phyloP scores from a whole-genome alignment of 2,329 filamentous ascomycete genomes.

The Ophiostoma fasciatum region DNA sequence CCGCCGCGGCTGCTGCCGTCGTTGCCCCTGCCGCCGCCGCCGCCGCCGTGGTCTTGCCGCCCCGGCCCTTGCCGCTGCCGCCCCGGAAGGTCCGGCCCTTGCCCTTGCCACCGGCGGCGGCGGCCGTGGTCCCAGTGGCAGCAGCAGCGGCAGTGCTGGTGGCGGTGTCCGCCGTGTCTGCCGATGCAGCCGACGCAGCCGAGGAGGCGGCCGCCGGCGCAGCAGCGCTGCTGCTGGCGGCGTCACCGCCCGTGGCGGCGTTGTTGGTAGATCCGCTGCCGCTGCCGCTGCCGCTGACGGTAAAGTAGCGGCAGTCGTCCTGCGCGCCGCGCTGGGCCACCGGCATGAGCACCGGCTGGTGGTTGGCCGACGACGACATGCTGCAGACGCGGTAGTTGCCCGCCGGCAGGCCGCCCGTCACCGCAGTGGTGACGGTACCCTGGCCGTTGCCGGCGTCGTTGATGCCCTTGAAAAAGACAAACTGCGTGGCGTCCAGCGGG shows the following conservation, averaged over 20 bases:
- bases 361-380: conserved; percentile 48
- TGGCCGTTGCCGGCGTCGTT: conserved; percentile 44
- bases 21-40: conserved; percentile 4
- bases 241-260: conserved; percentile 10
- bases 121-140: background rate
- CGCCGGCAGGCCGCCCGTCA: conserved; percentile 41
- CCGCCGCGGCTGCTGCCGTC: background rate
- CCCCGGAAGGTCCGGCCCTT: background rate
- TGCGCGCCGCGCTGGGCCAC: conserved; percentile 52
- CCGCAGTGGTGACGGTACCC: conserved; percentile 36
- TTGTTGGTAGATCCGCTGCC: conserved; percentile 11
- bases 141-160: conserved; percentile 6
- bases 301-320: conserved; percentile 49
- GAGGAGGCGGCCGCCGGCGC: conserved; percentile 9
- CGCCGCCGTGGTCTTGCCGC: conserved; percentile 13
- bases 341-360: conserved; percentile 51
- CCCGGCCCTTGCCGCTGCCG: conserved; percentile 8
- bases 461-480: conserved; percentile 53
- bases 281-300: conserved; percentile 22
- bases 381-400: conserved; percentile 53
- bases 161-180: background rate
- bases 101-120: background rate
- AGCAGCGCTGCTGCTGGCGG: conserved; percentile 5
- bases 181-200: too few species aligned
- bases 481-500: conserved; percentile 38